phyloP scores from a whole-genome alignment of 2,329 filamentous ascomycete species.

The Mollisia scopiformis region DNA sequence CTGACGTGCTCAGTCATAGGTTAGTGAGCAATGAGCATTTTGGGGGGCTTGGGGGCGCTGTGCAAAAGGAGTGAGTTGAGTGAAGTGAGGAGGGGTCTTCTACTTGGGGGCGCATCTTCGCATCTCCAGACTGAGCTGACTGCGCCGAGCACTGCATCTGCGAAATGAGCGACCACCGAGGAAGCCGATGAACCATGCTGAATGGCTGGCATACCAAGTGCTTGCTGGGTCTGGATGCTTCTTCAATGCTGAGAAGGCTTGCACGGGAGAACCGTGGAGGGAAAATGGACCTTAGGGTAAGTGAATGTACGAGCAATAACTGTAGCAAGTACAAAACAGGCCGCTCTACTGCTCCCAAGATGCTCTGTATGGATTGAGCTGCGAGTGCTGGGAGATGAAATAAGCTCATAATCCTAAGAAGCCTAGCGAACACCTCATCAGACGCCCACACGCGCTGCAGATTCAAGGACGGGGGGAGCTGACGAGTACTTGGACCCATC shows the following conservation, averaged over 20 bases:
- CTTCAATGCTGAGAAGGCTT: not conserved
- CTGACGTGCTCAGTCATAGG: constrained; percentile 2
- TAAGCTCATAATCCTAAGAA: not conserved
- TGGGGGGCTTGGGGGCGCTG: constrained; percentile 2
- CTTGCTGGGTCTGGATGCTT: not conserved
- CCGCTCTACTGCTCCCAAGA: not conserved
- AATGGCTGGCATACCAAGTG: not conserved
- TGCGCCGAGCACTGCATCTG: constrained; percentile 9
- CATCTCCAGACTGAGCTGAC: constrained; percentile 6
- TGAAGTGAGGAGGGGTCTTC: not conserved
- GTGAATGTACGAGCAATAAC: not conserved
- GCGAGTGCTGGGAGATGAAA: not conserved
- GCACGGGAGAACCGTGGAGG: not conserved
- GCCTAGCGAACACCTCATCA: no score
- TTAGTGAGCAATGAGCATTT: constrained; percentile 11
- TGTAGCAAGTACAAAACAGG: not conserved
- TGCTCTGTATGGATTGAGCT: not conserved
- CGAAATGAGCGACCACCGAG: not conserved
- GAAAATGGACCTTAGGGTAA: not conserved
- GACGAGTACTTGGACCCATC: not conserved
- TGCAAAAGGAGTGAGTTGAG: not conserved
- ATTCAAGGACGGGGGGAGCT: not conserved
- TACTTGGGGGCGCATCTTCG: not conserved
- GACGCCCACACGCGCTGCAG: not conserved
- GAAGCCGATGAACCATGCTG: not conserved